Percentiles rank a stretch among this genome's conserved stretches.
Evolutionary conservation across 257 asterid genomes (phyloP).

Genomic region (Scutellaria galericulata): DNA sequence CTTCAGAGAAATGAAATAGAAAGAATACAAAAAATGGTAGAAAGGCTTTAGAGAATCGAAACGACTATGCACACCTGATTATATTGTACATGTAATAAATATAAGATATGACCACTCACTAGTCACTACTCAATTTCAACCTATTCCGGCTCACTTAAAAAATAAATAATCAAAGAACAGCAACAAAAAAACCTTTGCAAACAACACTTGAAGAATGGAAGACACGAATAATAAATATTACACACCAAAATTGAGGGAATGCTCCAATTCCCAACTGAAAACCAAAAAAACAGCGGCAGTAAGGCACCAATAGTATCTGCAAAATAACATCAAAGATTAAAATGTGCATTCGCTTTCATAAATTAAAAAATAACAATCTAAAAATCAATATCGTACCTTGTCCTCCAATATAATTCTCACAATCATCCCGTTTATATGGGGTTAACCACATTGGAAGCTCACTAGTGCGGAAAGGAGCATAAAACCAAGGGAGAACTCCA

Average conservation of each 20-base stretch:
- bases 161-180: constrained; percentile 36
- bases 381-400: constrained; percentile 36
- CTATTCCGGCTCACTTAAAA: constrained; percentile 23
- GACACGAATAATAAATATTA: constrained; percentile 20
- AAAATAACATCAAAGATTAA: neutral
- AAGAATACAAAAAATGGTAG: neutral
- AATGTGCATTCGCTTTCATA: neutral
- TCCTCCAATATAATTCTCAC: constrained; percentile 27
- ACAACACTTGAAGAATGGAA: constrained; percentile 37
- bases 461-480: constrained; percentile 21
- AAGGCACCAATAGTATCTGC: constrained; percentile 36
- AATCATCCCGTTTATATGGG: constrained; percentile 28
- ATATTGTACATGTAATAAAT: neutral
- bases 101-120: constrained; percentile 7
- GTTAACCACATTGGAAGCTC: constrained; percentile 31
- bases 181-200: constrained; percentile 20
- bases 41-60: constrained; percentile 15
- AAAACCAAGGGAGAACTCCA: constrained; percentile 17
- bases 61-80: constrained; percentile 32
- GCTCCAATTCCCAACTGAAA: constrained; percentile 37
- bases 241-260: constrained; percentile 49
- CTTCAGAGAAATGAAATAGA: neutral
- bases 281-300: constrained; percentile 28
- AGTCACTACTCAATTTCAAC: neutral
- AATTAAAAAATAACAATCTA: no score